Evolutionary conservation across 2,329 filamentous ascomycete genomes (phyloP), one percentile per base, ranked within the genome.

Genomic region (Paracoccidioides lutzii): DNA sequence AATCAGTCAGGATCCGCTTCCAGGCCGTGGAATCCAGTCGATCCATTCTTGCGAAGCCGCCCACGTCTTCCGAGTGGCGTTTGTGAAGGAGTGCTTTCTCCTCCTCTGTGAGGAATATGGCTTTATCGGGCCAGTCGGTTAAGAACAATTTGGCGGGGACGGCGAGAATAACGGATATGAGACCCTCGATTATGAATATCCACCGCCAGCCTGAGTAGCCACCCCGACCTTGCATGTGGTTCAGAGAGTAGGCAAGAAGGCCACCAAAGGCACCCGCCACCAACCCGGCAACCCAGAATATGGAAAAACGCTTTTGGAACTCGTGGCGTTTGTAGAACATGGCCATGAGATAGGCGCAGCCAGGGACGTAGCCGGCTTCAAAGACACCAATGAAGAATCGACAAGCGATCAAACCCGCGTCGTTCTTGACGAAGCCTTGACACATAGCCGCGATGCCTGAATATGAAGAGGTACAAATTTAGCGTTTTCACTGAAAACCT

Each of bases 291-390:
- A 64, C 65, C 58, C 67, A 69, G 58, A 69, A 67, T 7, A 68
- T 57, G 15, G 65, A 63, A 59, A 67, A 67, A 35, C 67, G 61
- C 57, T 60, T 69, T 59, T 75, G 70, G 22, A 75, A 70, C 53
- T 69, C 67, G 43, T 67, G 63, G 28, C 62, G 64, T 22, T 60
- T 63, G 51, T 76, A 77, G 55, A 66, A 71, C 59, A 61, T 64
- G 40, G 60, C 59, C 54, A 69, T 63, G 12, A 66, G 58, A 41
- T 64, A 66, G 9, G 61, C 62, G 55, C 59, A 63, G 6, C 70
- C 71, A 1, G 70, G 71, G 28, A 73, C 67, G 52, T 71, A 71
- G 3, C 70, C 69, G 7, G 67, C 69, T 52, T 70, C 67, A 14
- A 63, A 63, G 10, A 65, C 56, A 8, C 67, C 67, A 14, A 69